A percentile compares a stretch with the other conserved stretches of the same genome.
Conservation (phyloP, 495 filamentous ascomycete species). For the Diplogelasinospora grovesii region DNA sequence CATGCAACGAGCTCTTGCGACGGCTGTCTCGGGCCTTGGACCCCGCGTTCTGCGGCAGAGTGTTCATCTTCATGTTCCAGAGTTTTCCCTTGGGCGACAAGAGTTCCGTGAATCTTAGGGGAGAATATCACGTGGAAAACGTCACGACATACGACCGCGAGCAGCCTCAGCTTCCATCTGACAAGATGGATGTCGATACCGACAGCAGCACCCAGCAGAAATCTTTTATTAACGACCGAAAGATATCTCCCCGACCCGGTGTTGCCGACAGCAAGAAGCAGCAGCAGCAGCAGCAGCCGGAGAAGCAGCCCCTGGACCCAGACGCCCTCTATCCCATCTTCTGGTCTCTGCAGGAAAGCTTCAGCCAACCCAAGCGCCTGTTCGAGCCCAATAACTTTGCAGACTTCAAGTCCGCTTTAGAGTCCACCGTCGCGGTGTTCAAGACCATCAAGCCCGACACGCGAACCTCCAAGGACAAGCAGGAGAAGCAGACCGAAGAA, state of each 20-base stretch:
- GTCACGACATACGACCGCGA: conserved; percentile 83
- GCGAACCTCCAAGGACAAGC: conserved; percentile 21
- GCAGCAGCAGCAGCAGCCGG: conserved; percentile 8
- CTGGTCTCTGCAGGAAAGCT: conserved; percentile 85
- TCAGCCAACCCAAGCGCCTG: conserved; percentile 79
- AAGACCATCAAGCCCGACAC: conserved; percentile 68
- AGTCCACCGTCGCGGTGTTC: conserved; percentile 73
- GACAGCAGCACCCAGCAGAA: conserved; percentile 16
- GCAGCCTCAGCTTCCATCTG: conserved; percentile 47
- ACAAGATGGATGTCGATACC: conserved; percentile 55
- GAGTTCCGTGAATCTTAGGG: conserved; percentile 92
- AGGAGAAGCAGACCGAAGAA: conserved; percentile 52
- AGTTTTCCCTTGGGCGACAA: conserved; percentile 93
- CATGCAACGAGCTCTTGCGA: conserved; percentile 91
- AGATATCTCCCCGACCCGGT: conserved; percentile 43
- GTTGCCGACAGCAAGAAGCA: conserved; percentile 43
- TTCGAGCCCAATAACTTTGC: conserved; percentile 65
- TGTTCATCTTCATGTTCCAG: conserved; percentile 97
- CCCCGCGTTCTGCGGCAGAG: conserved; percentile 91
- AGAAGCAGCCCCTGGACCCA: conserved; percentile 45
- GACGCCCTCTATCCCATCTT: conserved; percentile 84
- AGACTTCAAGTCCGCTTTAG: conserved; percentile 71
- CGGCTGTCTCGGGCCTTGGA: conserved; percentile 90
- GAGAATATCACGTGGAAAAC: conserved; percentile 95
- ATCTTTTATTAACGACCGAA: conserved; percentile 30